A percentile compares a stretch with the other conserved stretches of the same genome.
These are phyloP conservation scores for Gardenia jasminoides DNA, from an alignment of 257 asterid genomes.

Conservation along the genomic window DNA sequence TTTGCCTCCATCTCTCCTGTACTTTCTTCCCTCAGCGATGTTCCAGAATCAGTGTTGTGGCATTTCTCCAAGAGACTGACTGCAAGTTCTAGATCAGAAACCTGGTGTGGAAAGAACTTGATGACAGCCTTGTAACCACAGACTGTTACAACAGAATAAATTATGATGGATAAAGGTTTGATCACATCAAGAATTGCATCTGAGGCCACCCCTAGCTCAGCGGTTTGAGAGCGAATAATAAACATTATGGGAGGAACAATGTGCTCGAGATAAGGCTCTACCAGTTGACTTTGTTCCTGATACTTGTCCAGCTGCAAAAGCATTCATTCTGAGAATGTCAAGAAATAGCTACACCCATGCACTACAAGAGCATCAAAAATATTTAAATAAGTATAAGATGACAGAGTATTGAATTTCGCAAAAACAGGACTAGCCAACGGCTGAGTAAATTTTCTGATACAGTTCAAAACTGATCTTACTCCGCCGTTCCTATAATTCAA, in stretches of 20 bases:
- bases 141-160: slow-evolving; percentile 86
- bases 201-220: slow-evolving; percentile 57
- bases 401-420: background rate
- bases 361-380: background rate
- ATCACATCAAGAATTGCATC: slow-evolving; percentile 64
- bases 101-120: slow-evolving; percentile 97
- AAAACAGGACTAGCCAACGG: too few relatives aligned
- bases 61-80: slow-evolving; percentile 83
- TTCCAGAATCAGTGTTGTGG: slow-evolving; percentile 51
- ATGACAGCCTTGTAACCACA: slow-evolving; percentile 93
- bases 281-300: slow-evolving; percentile 93
- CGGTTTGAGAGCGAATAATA: slow-evolving; percentile 71
- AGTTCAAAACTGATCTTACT: too few relatives aligned
- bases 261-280: slow-evolving; percentile 93
- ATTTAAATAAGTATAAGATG: background rate
- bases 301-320: slow-evolving; percentile 84
- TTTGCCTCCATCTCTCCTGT: slow-evolving; percentile 98
- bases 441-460: too few relatives aligned
- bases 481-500: background rate
- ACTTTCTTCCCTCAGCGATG: slow-evolving; percentile 89
- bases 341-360: background rate
- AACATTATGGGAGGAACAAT: slow-evolving; percentile 85
- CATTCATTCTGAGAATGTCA: slow-evolving; percentile 3
- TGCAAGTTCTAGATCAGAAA: slow-evolving; percentile 93
- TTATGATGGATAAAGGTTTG: slow-evolving; percentile 75